Evolutionary conservation across 2,329 filamentous ascomycete genomes (phyloP), one percentile per base, ranked within the genome.

Genomic region (Aureobasidium sp.): DNA sequence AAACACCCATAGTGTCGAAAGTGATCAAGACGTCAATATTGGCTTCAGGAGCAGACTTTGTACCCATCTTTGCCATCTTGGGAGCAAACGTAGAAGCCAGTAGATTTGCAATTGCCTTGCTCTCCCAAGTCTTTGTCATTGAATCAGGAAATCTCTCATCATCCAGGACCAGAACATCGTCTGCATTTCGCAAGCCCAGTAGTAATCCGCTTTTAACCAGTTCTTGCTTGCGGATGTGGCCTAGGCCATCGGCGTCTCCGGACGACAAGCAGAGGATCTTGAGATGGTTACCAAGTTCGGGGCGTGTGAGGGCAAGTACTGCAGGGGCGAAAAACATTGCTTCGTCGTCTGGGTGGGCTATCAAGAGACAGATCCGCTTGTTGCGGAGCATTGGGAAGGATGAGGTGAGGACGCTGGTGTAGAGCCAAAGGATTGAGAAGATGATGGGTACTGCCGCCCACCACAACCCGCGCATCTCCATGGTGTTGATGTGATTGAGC

Each of bases 271-370:
- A 99, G 61, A 97, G 77, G 65, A 99, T 96, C 77, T 95, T 94
- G 71, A 99, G 82, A 72, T 95, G 91, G 76, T 99, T 97, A 4
- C 90, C 89, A 22, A 88, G 81, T 63, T 86, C 84, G 4, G 91
- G 90, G 15, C 83, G 81, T 19, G 91, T 93, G 62, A 99, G 82
- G n/a, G 89, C 86, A 68, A 95, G 81, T 15, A 97, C 81, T 0
- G 91, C 89, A 0, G 94, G 94, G 65, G 91, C 86, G 76, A 99
- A 99, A 81, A 99, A 99, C 94, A 99, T 99, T 74, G 93, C 94
- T 79, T 99, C 94, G 71, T 99, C 94, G 76, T 99, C 94, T 0
- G 94, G 94, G 77, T 99, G 94, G 24, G 94, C 94, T 70, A 99
- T 97, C 61, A 99, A 81, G 60, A 99, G 83, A 72, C 90, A 89